Base-by-base conservation (phyloP, 176 grass and related monocot genomes). In the Dactylis glomerata region DNA sequence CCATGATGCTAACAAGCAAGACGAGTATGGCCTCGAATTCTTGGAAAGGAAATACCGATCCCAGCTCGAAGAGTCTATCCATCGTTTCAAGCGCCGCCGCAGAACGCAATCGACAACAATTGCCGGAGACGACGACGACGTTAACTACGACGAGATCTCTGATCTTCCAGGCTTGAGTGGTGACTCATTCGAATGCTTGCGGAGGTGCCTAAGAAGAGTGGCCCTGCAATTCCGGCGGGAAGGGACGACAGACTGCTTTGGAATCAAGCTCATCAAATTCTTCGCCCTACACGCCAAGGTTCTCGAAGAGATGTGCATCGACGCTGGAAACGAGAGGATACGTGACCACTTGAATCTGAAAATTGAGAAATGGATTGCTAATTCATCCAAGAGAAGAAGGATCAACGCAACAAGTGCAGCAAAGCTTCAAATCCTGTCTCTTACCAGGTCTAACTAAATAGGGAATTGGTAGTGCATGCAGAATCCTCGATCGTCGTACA, bases 11-110 rank as follows among this genome's bases (percentile, higher is more conserved):
- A 3, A 19, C 1, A 55, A 36, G 46, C 2, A 8, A 0, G 3
- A 0, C 6, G 0, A 2, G 0, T 64, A 37, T 11, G 13, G 41
- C 15, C 0, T 0, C 0, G 10, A 16, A 1, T 20, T 76, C 10
- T 30, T 63, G 5, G 14, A 63, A 63, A 63, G 27, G 59, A 63
- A 63, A 31, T 6, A 16, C 27, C 27, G 27, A 0, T 31, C 59
- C 6, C 27, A 63, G 27, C 51, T 65, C 13, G 0, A 7, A 8
- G 46, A 28, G 57, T 84, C 82, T 0, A 1, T 75, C 28, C 20
- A 50, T 2, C 41, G 30, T 15, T 75, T 50, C 71, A 27, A 16
- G 42, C 12, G 69, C 30, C 55, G 20, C 5, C 19, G 8, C 1
- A 5, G 3, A 23, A 8, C 11, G 2, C 10, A 6, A 5, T 6